Evolutionary conservation across 768 basidiomycete genomes (phyloP).

Genomic region (Leccinellum luteum): DNA sequence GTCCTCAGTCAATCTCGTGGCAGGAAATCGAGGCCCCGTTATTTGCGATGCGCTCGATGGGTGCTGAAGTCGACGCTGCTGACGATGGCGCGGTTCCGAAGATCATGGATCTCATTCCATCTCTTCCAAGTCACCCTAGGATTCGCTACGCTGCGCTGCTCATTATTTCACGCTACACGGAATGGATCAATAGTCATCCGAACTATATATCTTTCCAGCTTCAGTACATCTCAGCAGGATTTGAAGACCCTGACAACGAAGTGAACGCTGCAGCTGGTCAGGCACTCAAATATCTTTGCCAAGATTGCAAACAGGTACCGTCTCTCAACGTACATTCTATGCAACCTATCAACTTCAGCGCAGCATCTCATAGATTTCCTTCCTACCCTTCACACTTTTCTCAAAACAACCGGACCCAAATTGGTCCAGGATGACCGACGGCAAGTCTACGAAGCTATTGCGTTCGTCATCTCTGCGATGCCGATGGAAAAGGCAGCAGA

Average conservation of each 20-base stretch:
- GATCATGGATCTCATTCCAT: constrained; percentile 92
- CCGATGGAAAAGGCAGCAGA: constrained; percentile 83
- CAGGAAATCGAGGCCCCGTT: constrained; percentile 97
- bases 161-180: constrained; percentile 93
- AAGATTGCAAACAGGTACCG: constrained; percentile 86
- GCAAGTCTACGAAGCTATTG: constrained; percentile 94
- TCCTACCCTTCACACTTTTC: constrained; percentile 87
- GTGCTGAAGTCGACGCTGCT: constrained; percentile 81
- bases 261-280: constrained; percentile 94
- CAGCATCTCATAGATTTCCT: constrained; percentile 91
- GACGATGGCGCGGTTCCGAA: constrained; percentile 90
- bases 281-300: constrained; percentile 93
- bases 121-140: constrained; percentile 82
- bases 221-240: constrained; percentile 89
- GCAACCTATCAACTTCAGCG: constrained; percentile 1
- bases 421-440: constrained; percentile 84
- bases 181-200: constrained; percentile 93
- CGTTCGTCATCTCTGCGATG: constrained; percentile 93
- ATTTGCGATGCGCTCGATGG: constrained; percentile 98
- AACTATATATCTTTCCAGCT: constrained; percentile 82
- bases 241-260: constrained; percentile 75
- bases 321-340: constrained; percentile 5
- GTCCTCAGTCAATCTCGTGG: constrained; percentile 67
- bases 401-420: constrained; percentile 74
- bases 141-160: constrained; percentile 95